Evolutionary conservation across 768 basidiomycete species (phyloP).

Genomic region (Candolleomyces aberdarensis): DNA sequence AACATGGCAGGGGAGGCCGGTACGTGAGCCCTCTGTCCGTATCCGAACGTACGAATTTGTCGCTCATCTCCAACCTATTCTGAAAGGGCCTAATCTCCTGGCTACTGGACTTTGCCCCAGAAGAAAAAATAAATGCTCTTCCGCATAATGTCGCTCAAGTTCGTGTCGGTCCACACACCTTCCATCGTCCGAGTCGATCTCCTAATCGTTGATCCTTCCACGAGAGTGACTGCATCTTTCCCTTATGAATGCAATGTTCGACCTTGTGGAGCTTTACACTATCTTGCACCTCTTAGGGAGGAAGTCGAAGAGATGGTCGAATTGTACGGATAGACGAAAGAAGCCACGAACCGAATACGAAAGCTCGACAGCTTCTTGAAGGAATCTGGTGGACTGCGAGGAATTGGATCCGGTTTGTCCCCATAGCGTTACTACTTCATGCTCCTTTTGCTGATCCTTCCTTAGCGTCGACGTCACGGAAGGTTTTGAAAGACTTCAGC

Average conservation of each 20-base stretch:
- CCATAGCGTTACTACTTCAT: neutral
- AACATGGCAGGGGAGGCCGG: constrained; percentile 30
- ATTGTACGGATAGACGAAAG: constrained; percentile 40
- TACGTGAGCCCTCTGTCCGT: constrained; percentile 11
- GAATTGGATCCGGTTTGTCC: constrained; percentile 21
- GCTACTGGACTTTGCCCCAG: constrained; percentile 37
- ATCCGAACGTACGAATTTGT: too few relatives aligned
- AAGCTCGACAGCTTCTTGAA: constrained; percentile 46
- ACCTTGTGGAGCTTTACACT: constrained; percentile 28
- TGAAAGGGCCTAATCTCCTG: constrained; percentile 47
- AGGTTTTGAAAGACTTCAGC: constrained; percentile 21
- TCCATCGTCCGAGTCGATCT: constrained; percentile 24
- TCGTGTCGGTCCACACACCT: constrained; percentile 38
- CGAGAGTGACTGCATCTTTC: constrained; percentile 1
- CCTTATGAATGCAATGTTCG: constrained; percentile 25
- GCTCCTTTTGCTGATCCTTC: neutral
- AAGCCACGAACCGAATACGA: constrained; percentile 33
- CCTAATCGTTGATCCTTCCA: neutral
- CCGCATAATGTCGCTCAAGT: constrained; percentile 33
- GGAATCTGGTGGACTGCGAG: constrained; percentile 33
- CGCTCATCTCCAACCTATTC: neutral
- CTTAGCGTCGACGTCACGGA: constrained; percentile 20
- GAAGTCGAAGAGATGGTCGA: constrained; percentile 27
- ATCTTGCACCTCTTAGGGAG: constrained; percentile 25
- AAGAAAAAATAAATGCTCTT: constrained; percentile 23